A percentile compares a stretch with the other conserved stretches of the same genome.
These are phyloP conservation scores for Talaromyces sp. DNA, from an alignment of 2,329 filamentous ascomycete genomes.

Conservation along the genomic window DNA sequence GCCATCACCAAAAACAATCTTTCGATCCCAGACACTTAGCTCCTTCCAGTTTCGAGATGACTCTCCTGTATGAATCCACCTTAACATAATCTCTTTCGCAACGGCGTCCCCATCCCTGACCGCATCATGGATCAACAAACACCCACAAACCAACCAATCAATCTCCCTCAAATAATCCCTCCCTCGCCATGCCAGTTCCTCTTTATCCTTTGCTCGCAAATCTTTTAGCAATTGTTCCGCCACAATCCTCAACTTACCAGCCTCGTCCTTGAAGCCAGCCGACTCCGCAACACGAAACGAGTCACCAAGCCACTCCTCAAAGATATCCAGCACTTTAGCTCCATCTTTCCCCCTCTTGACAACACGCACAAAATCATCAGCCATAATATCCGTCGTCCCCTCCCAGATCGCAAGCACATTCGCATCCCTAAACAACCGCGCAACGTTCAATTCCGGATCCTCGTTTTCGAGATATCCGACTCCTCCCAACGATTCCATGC, in stretches of 20 bases:
- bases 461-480: constrained; percentile 35
- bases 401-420: constrained; percentile 59
- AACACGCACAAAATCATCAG: constrained; percentile 49
- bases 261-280: not conserved
- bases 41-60: constrained; percentile 9
- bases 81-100: constrained; percentile 26
- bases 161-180: constrained; percentile 32
- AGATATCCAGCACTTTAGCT: constrained; percentile 21
- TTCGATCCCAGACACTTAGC: constrained; percentile 19
- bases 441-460: constrained; percentile 63
- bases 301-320: constrained; percentile 45
- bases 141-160: constrained; percentile 31
- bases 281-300: constrained; percentile 35
- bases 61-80: constrained; percentile 17
- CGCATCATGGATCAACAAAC: constrained; percentile 34
- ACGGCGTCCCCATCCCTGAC: constrained; percentile 31
- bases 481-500: constrained; percentile 36
- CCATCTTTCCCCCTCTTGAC: constrained; percentile 10
- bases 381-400: constrained; percentile 68
- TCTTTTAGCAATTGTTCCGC: constrained; percentile 30
- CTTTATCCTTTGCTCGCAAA: constrained; percentile 19
- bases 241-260: constrained; percentile 48
- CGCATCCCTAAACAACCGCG: constrained; percentile 64
- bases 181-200: constrained; percentile 31
- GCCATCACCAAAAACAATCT: constrained; percentile 20